phyloP scores from a whole-genome alignment of 2,329 filamentous ascomycete genomes.

The Alternaria sp. region DNA sequence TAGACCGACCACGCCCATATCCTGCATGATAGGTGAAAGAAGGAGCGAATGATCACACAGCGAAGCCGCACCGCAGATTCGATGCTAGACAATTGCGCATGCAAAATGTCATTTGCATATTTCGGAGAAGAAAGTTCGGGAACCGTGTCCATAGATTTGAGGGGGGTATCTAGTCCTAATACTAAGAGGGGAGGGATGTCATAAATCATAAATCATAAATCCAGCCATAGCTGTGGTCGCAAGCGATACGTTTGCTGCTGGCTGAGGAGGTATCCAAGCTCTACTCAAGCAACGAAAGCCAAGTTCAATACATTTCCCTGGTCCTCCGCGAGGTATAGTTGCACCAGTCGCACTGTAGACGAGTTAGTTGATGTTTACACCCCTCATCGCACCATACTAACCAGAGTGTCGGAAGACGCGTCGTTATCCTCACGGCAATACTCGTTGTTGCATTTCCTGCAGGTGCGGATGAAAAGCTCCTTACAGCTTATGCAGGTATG shows the following conservation, averaged over 20 bases:
- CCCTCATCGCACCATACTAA: constrained; percentile 26
- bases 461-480: constrained; percentile 71
- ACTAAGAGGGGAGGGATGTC: constrained; percentile 18
- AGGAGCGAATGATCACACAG: neutral
- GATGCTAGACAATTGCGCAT: too few relatives aligned
- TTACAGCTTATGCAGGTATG: constrained; percentile 81
- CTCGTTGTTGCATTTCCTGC: constrained; percentile 74
- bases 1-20: neutral
- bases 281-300: neutral
- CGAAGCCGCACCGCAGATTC: neutral
- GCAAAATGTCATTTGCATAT: neutral
- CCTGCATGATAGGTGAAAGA: neutral
- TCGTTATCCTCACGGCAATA: constrained; percentile 88
- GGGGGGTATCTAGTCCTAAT: constrained; percentile 27
- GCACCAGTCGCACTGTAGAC: constrained; percentile 49
- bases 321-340: constrained; percentile 46
- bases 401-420: constrained; percentile 71
- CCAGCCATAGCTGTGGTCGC: neutral
- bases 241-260: neutral
- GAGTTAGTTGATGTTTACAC: constrained; percentile 3
- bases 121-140: neutral
- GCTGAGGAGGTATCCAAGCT: neutral
- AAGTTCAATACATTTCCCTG: constrained; percentile 42
- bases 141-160: neutral
- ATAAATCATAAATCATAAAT: constrained; percentile 7